Conservation (phyloP, 2,329 filamentous ascomycete species). For the Tolypocladium album region DNA sequence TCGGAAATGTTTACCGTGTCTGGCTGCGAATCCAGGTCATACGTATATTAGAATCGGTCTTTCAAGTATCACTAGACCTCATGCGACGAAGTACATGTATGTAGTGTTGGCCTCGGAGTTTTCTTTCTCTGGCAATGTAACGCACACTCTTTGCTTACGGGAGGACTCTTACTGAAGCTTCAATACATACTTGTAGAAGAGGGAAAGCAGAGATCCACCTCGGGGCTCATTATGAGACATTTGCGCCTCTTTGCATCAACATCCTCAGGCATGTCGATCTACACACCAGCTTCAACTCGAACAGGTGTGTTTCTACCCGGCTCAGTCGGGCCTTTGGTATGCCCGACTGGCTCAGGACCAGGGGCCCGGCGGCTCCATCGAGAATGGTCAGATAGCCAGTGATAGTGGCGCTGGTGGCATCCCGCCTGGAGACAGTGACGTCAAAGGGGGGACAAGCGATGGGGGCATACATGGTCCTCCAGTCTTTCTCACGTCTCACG, state of each 20-base stretch:
- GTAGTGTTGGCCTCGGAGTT: background rate
- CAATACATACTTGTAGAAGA: background rate
- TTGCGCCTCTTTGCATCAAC: background rate
- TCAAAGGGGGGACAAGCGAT: background rate
- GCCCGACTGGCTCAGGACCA: background rate
- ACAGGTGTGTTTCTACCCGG: background rate
- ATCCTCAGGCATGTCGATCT: background rate
- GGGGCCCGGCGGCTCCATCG: background rate
- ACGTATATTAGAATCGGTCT: background rate
- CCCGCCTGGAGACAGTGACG: background rate
- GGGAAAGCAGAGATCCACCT: background rate
- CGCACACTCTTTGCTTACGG: background rate
- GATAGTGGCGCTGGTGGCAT: background rate
- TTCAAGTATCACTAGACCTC: background rate
- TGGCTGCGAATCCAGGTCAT: background rate
- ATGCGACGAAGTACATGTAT: background rate
- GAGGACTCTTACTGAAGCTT: background rate
- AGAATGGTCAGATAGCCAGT: background rate
- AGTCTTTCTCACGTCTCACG: constrained; percentile 2
- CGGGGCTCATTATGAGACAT: background rate
- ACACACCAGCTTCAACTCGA: background rate
- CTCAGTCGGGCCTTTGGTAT: background rate
- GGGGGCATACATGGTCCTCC: background rate
- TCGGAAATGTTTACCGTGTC: background rate
- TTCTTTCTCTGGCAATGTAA: background rate